A percentile compares a stretch with the other conserved stretches of the same genome.
Evolutionary conservation across 768 basidiomycete species (phyloP).

Genomic region (Kwoniella shandongensis): DNA sequence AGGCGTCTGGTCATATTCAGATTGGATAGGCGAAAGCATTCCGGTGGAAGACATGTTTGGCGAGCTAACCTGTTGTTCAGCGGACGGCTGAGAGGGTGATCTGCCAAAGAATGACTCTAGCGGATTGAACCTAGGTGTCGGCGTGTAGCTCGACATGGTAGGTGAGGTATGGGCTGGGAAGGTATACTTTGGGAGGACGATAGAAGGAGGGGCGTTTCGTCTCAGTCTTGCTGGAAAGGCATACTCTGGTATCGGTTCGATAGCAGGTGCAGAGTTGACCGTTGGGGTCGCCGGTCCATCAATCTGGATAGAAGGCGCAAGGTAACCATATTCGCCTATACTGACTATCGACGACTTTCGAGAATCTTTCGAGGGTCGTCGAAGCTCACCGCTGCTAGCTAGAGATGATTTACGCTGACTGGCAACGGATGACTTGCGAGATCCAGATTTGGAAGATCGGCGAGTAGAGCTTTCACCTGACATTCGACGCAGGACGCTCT

Average conservation of each 20-base stretch:
- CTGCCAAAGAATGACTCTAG: constrained; percentile 37
- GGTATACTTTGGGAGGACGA: constrained; percentile 26
- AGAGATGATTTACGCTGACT: constrained; percentile 2
- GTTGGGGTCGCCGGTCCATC: constrained; percentile 21
- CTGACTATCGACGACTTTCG: constrained; percentile 41
- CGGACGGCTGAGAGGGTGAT: constrained; percentile 15
- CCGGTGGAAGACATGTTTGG: constrained; percentile 7
- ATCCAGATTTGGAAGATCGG: background rate
- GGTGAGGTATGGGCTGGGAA: constrained; percentile 18
- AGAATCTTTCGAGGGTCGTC: constrained; percentile 19
- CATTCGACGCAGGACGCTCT: constrained; percentile 13
- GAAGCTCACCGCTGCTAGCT: background rate
- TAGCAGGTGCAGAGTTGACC: background rate
- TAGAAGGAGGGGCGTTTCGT: constrained; percentile 26
- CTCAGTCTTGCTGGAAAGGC: background rate
- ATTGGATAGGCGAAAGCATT: constrained; percentile 1
- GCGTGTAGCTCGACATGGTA: background rate
- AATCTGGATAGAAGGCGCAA: constrained; percentile 42
- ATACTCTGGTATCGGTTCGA: constrained; percentile 1
- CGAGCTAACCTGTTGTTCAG: background rate
- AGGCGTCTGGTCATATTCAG: constrained; percentile 1
- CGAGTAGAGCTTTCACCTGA: constrained; percentile 6
- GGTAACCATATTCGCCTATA: constrained; percentile 42
- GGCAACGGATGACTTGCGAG: background rate
- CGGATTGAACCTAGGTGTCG: constrained; percentile 30